phyloP scores from a whole-genome alignment of 192 early-diverging fungal genomes.

The Kappamyces sp. region DNA sequence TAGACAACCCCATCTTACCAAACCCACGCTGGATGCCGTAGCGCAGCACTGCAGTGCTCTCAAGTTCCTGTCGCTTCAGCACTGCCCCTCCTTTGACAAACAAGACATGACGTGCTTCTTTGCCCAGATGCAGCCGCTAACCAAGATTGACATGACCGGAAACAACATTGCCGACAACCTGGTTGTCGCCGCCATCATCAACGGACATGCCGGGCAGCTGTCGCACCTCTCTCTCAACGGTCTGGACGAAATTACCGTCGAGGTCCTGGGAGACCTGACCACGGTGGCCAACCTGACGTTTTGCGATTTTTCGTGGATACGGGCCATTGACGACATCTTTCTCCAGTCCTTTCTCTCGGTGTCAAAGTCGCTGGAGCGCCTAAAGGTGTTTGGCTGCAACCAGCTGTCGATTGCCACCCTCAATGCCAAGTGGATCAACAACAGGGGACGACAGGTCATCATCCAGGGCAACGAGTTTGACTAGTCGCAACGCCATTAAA shows the following conservation, averaged over 20 bases:
- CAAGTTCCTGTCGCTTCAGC: background rate
- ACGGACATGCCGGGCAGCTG: background rate
- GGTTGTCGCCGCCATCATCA: background rate
- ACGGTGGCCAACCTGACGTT: background rate
- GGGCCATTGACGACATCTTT: background rate
- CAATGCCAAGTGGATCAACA: background rate
- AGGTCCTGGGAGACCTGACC: background rate
- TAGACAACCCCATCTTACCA: background rate
- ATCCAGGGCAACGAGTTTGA: slow-evolving; percentile 11
- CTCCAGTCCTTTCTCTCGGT: background rate
- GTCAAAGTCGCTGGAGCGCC: background rate
- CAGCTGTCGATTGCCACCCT: background rate
- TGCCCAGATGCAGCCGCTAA: too few species aligned
- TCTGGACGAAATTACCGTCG: background rate
- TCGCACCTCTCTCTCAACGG: background rate
- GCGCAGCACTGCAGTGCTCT: background rate
- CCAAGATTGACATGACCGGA: background rate
- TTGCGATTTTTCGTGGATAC: slow-evolving; percentile 12
- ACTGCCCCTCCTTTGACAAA: background rate
- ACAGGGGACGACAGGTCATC: background rate
- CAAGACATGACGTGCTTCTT: background rate
- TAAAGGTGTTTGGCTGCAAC: slow-evolving; percentile 8
- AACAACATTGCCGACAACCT: slow-evolving; percentile 1
- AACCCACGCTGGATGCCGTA: background rate
- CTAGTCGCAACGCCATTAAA: slow-evolving; percentile 1